Conservation (phyloP, 805 yeast species). For the Wickerhamiella bombiphila region DNA sequence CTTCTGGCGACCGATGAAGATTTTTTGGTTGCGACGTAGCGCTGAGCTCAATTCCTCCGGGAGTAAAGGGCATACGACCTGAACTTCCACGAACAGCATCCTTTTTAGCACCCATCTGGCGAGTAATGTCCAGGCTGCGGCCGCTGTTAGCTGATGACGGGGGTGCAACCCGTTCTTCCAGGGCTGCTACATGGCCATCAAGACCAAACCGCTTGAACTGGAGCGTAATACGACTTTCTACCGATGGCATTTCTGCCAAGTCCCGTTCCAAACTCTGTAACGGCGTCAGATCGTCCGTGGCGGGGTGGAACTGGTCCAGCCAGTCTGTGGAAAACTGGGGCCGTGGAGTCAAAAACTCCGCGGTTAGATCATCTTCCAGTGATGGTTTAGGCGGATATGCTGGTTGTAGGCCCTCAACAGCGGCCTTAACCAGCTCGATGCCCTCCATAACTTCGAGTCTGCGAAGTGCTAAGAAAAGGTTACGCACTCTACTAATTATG, state of each 20-base stretch:
- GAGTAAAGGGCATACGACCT: slow-evolving; percentile 72
- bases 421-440: too few relatives aligned
- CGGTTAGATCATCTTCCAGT: slow-evolving; percentile 18
- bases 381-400: too few relatives aligned
- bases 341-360: slow-evolving; percentile 47
- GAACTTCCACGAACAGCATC: slow-evolving; percentile 56
- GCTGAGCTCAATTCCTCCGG: slow-evolving; percentile 60
- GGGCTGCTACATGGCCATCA: slow-evolving; percentile 48
- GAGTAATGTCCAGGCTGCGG: slow-evolving; percentile 58
- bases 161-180: slow-evolving; percentile 41
- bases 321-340: slow-evolving; percentile 52
- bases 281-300: slow-evolving; percentile 29
- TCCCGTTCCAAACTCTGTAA: slow-evolving; percentile 29
- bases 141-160: slow-evolving; percentile 36
- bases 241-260: slow-evolving; percentile 43
- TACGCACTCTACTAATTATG: too few relatives aligned
- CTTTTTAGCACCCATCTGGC: slow-evolving; percentile 50
- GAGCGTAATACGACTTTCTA: slow-evolving; percentile 47
- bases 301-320: slow-evolving; percentile 34
- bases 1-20: slow-evolving; percentile 56
- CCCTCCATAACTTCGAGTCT: too few relatives aligned
- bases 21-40: slow-evolving; percentile 17
- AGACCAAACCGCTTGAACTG: slow-evolving; percentile 65
- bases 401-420: too few relatives aligned
- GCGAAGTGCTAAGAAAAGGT: too few relatives aligned